These are phyloP conservation scores for Alloteropsis angusta DNA, from an alignment of 202 grass and related monocot genomes.

Conservation along the genomic window DNA sequence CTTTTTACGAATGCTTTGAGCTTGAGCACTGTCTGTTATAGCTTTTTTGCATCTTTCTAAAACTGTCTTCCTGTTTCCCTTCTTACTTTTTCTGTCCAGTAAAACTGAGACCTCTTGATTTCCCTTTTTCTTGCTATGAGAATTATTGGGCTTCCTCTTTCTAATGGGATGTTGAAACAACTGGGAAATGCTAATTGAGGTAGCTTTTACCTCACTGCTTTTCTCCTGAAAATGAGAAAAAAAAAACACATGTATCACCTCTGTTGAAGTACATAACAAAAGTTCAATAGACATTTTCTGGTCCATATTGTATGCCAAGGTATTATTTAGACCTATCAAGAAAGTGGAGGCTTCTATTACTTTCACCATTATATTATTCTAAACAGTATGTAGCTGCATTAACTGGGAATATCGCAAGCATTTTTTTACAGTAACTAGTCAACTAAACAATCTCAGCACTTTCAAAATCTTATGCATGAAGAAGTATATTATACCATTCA, in stretches of 20 bases:
- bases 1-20: constrained; percentile 58
- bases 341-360: not conserved
- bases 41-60: constrained; percentile 36
- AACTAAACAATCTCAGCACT: not conserved
- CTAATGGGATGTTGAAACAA: constrained; percentile 44
- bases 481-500: not conserved
- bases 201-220: constrained; percentile 25
- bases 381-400: not conserved
- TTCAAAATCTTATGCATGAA: not conserved
- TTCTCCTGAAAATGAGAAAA: constrained; percentile 58
- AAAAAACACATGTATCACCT: constrained; percentile 6
- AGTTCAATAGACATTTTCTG: not conserved
- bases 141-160: constrained; percentile 40
- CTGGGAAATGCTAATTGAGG: constrained; percentile 50
- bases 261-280: not conserved
- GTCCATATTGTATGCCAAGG: not conserved
- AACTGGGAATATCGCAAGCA: not conserved
- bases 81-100: constrained; percentile 35
- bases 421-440: not conserved
- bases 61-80: constrained; percentile 29
- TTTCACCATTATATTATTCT: not conserved
- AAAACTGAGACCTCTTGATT: constrained; percentile 25
- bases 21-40: constrained; percentile 24
- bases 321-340: not conserved
- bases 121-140: constrained; percentile 48